Percentiles rank a stretch among this genome's conserved stretches.
phyloP scores from a whole-genome alignment of 768 basidiomycete genomes.

The Collybia mongolica region DNA sequence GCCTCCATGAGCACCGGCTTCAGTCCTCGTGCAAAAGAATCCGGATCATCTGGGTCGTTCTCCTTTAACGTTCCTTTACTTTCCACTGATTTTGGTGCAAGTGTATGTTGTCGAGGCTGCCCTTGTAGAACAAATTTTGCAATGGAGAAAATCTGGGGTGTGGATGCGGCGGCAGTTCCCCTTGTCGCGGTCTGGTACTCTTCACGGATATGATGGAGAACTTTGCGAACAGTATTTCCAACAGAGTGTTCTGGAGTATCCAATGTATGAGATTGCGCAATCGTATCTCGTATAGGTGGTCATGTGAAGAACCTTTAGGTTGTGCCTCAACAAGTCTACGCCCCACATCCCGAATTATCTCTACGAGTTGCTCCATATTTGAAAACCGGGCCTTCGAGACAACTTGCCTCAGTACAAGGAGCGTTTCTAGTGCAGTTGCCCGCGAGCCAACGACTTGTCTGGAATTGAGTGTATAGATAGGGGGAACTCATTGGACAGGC shows the following conservation, averaged over 20 bases:
- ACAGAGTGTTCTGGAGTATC: slow-evolving; percentile 78
- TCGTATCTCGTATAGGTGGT: not conserved
- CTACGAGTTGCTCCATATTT: slow-evolving; percentile 82
- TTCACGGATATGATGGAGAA: slow-evolving; percentile 92
- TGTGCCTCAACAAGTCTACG: slow-evolving; percentile 84
- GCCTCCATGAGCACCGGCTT: slow-evolving; percentile 97
- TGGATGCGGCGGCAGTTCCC: slow-evolving; percentile 36
- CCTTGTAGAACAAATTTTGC: slow-evolving; percentile 82
- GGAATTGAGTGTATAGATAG: slow-evolving; percentile 2
- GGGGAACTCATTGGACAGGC: too few relatives aligned
- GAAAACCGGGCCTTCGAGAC: slow-evolving; percentile 84
- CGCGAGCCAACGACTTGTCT: slow-evolving; percentile 93
- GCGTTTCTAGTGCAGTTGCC: slow-evolving; percentile 85
- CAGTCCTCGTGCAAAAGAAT: slow-evolving; percentile 72
- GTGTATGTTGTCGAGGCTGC: slow-evolving; percentile 58
- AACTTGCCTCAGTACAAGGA: slow-evolving; percentile 85
- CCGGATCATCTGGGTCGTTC: slow-evolving; percentile 72
- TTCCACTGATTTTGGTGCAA: slow-evolving; percentile 43
- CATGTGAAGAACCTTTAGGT: slow-evolving; percentile 73
- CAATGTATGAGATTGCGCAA: slow-evolving; percentile 1
- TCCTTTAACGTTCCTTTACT: slow-evolving; percentile 60
- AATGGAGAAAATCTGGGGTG: slow-evolving; percentile 60
- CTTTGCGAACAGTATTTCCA: slow-evolving; percentile 91
- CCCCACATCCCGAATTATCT: slow-evolving; percentile 78
- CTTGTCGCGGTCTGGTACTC: slow-evolving; percentile 84